Conservation (phyloP, 495 filamentous ascomycete species). For the Annulohypoxylon maeteangense region DNA sequence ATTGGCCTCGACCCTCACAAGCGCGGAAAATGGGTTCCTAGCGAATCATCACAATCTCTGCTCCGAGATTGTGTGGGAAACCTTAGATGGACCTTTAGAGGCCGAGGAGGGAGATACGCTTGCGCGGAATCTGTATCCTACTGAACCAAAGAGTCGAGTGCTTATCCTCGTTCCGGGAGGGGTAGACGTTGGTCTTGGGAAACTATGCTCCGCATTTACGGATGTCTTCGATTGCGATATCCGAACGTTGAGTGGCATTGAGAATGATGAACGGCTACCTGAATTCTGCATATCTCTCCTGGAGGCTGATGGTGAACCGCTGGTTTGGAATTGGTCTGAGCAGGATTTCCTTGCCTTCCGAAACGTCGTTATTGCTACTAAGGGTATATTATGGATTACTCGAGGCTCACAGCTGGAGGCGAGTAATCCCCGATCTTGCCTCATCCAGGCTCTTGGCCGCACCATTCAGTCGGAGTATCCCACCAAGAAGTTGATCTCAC, state of each 20-base stretch:
- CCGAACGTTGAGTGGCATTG: slow-evolving; percentile 26
- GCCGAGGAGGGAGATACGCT: neutral
- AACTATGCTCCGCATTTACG: slow-evolving; percentile 8
- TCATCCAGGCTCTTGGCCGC: slow-evolving; percentile 41
- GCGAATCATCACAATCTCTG: slow-evolving; percentile 48
- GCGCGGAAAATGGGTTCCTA: slow-evolving; percentile 38
- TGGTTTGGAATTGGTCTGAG: slow-evolving; percentile 43
- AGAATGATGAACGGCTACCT: slow-evolving; percentile 10
- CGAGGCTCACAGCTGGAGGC: slow-evolving; percentile 39
- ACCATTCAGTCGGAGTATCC: slow-evolving; percentile 48
- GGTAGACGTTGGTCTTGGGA: neutral
- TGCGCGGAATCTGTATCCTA: neutral
- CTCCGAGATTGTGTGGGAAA: slow-evolving; percentile 47
- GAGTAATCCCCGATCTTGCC: slow-evolving; percentile 29
- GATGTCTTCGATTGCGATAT: slow-evolving; percentile 15
- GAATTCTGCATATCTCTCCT: slow-evolving; percentile 43
- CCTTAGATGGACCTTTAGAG: slow-evolving; percentile 14
- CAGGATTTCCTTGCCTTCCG: slow-evolving; percentile 35
- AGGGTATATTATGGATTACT: slow-evolving; percentile 46
- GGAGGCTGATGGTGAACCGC: slow-evolving; percentile 26
- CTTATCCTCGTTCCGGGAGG: slow-evolving; percentile 30
- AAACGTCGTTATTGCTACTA: slow-evolving; percentile 19
- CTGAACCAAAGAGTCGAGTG: neutral
- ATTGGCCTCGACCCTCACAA: neutral
- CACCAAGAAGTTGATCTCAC: slow-evolving; percentile 38